These are phyloP conservation scores for Leptomonas pyrrhocoris DNA, from an alignment of 208 protist species.

Conservation along the genomic window DNA sequence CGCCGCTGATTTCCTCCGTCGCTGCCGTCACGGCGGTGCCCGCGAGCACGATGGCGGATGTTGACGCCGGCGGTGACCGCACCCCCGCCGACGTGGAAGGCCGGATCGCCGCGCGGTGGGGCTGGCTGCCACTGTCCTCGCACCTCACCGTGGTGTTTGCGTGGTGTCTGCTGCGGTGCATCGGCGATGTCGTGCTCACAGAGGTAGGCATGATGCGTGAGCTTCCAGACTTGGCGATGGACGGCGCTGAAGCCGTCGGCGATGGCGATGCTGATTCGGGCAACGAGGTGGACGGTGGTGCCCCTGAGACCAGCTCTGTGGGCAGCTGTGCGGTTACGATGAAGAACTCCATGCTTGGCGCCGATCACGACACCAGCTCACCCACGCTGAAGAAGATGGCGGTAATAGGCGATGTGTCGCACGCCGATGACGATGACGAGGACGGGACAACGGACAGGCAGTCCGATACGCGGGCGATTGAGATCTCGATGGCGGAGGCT, in stretches of 20 bases:
- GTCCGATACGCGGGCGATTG: background rate
- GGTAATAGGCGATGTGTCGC: background rate
- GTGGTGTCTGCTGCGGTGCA: slow-evolving; percentile 33
- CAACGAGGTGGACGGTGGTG: background rate
- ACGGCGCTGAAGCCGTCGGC: background rate
- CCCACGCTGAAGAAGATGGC: background rate
- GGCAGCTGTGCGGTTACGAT: background rate
- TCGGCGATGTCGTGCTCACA: slow-evolving; percentile 23
- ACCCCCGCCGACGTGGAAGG: background rate
- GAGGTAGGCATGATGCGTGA: slow-evolving; percentile 23
- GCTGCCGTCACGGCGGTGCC: background rate
- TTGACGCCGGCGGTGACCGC: background rate
- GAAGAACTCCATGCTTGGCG: background rate
- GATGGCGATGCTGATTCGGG: background rate
- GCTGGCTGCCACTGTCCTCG: slow-evolving; percentile 25
- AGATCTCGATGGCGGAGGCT: background rate
- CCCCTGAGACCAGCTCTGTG: background rate
- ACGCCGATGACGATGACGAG: background rate
- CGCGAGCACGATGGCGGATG: background rate
- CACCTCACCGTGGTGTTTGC: slow-evolving; percentile 8
- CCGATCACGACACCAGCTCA: background rate
- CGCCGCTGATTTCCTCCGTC: slow-evolving; percentile 25
- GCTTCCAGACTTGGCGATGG: background rate
- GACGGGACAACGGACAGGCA: background rate
- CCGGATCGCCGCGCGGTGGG: slow-evolving; percentile 7